A percentile compares a stretch with the other conserved stretches of the same genome.
phyloP scores from a whole-genome alignment of 306 rosid genomes.

The Cicer bijugum region DNA sequence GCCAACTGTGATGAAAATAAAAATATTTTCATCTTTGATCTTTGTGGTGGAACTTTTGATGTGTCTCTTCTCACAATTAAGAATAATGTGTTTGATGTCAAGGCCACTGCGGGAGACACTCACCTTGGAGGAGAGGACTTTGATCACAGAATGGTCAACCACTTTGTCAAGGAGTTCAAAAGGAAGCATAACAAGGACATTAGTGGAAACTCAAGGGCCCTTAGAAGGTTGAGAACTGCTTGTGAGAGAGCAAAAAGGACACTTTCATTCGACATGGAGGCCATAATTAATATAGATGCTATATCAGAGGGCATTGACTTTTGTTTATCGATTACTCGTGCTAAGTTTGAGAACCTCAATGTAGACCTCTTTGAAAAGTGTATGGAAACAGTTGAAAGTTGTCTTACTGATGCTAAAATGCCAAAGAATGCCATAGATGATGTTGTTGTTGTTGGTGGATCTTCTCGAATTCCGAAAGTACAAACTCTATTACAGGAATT shows the following conservation, averaged over 20 bases:
- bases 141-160: too few species aligned
- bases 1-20: too few species aligned
- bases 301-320: not conserved
- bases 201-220: too few species aligned
- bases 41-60: too few species aligned
- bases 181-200: too few species aligned
- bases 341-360: not conserved
- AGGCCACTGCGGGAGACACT: too few species aligned
- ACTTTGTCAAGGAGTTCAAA: too few species aligned
- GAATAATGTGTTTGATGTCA: too few species aligned
- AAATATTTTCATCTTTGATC: too few species aligned
- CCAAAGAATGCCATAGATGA: not conserved
- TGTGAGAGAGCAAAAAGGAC: not conserved
- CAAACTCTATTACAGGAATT: not conserved
- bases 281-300: conserved; percentile 1
- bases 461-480: conserved; percentile 23
- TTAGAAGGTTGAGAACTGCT: too few species aligned
- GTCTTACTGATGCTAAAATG: not conserved
- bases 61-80: too few species aligned
- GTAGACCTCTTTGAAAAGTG: not conserved
- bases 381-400: conserved; percentile 8
- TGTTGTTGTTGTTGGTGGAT: conserved; percentile 18
- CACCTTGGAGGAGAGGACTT: too few species aligned
- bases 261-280: not conserved
- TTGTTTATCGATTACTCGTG: not conserved